Evolutionary conservation across 2,329 filamentous ascomycete genomes (phyloP), one percentile per base, ranked within the genome.

Genomic region (Microdochium nivale): DNA sequence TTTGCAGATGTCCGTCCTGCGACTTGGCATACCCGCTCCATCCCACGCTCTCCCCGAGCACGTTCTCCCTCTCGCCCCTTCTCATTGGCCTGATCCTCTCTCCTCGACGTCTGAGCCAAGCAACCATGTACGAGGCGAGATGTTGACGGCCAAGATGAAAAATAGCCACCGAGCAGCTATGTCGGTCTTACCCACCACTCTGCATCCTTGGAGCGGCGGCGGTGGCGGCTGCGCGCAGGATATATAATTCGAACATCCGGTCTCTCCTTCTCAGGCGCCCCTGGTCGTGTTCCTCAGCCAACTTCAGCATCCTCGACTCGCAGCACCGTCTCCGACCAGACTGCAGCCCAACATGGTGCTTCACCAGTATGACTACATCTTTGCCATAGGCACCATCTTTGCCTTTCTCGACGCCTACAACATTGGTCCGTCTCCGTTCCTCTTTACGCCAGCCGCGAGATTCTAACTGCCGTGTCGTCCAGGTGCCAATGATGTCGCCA

Each of bases 381-480:
- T 85, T 57, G 82, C 79, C 59, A 76, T 85, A 51, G 81, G 78
- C 67, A 80, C 78, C 51, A 75, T 85, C 53, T 86, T 86, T 65
- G 80, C 82, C 54, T 79, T 81, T 62, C 76, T 86, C 40, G 82
- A 85, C 63, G 81, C 81, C 50, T 86, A 79, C 78, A 85, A 84
- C 62, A 84, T 83, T 56, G 80, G 80, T 73, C 65, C 54, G 66
- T 11, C 19, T 19, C 9, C 21, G 7, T 8, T 11, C 40, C 13
- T 44, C 16, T 23, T 21, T 3, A 7, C 23, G 14, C 35, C 7
- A 8, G 14, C 14, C 13, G 4, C 7, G 35, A 8, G 35, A 40
- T 16, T 7, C 19, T 16, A 40, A 16, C 19, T 4, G 4, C 35
- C 35, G 7, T 48, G 23, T 43, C 47, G 25, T 47, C 7, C 59